Base-by-base conservation (phyloP, 306 rosid species). In the Cicer cuneatum region DNA sequence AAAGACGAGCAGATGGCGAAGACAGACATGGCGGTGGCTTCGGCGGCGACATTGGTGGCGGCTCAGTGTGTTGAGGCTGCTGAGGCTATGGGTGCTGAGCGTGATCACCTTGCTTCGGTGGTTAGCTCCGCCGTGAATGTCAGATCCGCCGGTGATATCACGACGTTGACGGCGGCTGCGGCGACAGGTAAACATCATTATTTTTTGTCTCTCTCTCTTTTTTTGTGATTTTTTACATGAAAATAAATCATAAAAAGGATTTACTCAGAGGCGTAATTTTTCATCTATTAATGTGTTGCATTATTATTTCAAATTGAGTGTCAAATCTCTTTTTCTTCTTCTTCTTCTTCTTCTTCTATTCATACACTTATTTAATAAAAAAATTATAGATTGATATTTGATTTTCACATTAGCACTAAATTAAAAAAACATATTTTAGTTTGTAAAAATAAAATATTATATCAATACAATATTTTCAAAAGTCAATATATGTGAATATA, bases 21-120 rank as follows among this genome's bases (percentile, higher is more conserved):
- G 84, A 95, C 97, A 0, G 92, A 92, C 82, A 85, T 90, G 86
- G 99, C 98, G 0, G 93, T 95, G 49, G 99, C 99, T 1, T 92
- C 99, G 3, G 99, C 99, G 0, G 98, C 99, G 1, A 95, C 96
- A 0, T 41, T 95, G 45, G 99, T 95, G 0, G 99, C 99, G 0
- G 97, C 99, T 9, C 99, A 95, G 40, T 95, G 99, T 18, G 99
- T 92, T 1, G 99, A 95, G 88, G 98, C 97, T 2, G 99, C 99
- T 0, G 99, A 92, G 61, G 93, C 93, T 11, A 87, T 92, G 96
- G 99, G 99, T 0, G 99, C 98, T 0, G 99, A 95, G 72, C 95
- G 97, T 0, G 97, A 95, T 18, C 96, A 95, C 82, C 96, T 92
- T 1, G 85, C 93, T 8, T 80, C 92, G 5, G 96, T 92, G 10